A percentile compares a stretch with the other conserved stretches of the same genome.
These are phyloP conservation scores for Ceratocystis alfenasii DNA, from an alignment of 2,329 filamentous ascomycete genomes.

Conservation along the genomic window DNA sequence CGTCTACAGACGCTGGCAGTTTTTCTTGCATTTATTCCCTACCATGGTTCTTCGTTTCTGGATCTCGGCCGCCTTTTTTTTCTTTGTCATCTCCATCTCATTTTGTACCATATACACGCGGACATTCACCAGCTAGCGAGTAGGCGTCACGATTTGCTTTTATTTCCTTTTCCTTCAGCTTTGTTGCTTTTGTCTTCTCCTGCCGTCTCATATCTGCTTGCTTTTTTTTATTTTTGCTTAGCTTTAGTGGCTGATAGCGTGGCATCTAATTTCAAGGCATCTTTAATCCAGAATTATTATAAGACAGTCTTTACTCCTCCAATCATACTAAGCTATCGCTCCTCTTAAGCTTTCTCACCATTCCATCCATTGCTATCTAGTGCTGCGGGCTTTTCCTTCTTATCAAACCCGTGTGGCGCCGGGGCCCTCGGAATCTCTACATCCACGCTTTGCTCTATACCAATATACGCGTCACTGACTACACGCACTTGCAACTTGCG, in stretches of 20 bases:
- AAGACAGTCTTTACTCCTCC: not conserved
- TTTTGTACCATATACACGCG: not conserved
- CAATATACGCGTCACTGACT: slow-evolving; percentile 78
- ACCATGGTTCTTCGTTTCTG: not conserved
- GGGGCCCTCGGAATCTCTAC: slow-evolving; percentile 43
- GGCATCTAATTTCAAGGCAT: no score
- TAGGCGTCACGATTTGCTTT: no score
- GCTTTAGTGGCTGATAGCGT: no score
- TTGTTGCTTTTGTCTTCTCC: no score
- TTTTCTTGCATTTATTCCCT: not conserved
- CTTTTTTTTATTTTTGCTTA: no score
- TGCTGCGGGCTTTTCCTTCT: slow-evolving; percentile 16
- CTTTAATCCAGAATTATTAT: no score
- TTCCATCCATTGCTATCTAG: not conserved
- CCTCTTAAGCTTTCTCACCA: not conserved
- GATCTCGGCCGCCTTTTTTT: slow-evolving; percentile 1
- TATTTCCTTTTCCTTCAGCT: not conserved
- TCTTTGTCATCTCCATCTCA: slow-evolving; percentile 10
- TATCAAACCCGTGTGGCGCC: slow-evolving; percentile 22
- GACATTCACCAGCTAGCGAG: not conserved
- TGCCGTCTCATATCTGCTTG: no score
- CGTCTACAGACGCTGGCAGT: not conserved
- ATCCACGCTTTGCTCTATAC: slow-evolving; percentile 47
- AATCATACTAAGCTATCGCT: not conserved
- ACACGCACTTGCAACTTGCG: slow-evolving; percentile 62